phyloP scores from a whole-genome alignment of 805 yeast genomes.

The Nakazawaea ernobii region DNA sequence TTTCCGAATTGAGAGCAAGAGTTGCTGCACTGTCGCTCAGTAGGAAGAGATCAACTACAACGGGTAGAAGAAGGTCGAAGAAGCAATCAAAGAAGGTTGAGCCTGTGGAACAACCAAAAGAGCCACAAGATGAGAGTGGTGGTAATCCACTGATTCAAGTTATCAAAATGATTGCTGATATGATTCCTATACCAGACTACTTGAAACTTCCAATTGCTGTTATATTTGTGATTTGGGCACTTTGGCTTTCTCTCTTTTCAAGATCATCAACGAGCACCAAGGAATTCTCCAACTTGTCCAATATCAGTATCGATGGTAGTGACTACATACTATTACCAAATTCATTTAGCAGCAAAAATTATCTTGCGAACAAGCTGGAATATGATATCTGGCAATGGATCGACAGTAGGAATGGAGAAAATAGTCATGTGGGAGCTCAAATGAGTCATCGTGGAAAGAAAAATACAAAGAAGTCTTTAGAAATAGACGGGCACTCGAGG shows the following conservation, averaged over 20 bases:
- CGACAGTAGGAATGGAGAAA: constrained; percentile 26
- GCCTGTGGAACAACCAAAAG: constrained; percentile 15
- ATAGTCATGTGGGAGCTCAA: constrained; percentile 6
- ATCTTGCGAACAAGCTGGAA: constrained; percentile 42
- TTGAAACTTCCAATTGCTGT: constrained; percentile 16
- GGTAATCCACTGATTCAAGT: constrained; percentile 11
- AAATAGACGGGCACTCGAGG: constrained; percentile 19
- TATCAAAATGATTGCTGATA: constrained; percentile 11
- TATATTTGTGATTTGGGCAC: constrained; percentile 16
- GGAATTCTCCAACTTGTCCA: constrained; percentile 4
- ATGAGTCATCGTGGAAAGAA: background rate
- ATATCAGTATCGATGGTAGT: constrained; percentile 26
- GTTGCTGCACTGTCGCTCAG: constrained; percentile 16
- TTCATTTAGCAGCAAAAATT: constrained; percentile 22
- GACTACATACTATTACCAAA: constrained; percentile 36
- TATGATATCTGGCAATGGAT: constrained; percentile 73
- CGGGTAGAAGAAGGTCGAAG: constrained; percentile 15
- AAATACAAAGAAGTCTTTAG: constrained; percentile 6
- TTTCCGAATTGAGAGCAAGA: constrained; percentile 39
- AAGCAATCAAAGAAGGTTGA: constrained; percentile 22
- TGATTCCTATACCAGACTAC: constrained; percentile 19
- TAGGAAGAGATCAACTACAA: constrained; percentile 13
- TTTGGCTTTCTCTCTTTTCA: constrained; percentile 12
- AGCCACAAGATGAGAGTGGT: constrained; percentile 9
- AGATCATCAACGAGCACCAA: constrained; percentile 1